A percentile compares a stretch with the other conserved stretches of the same genome.
These are phyloP conservation scores for Colletotrichum sidae DNA, from an alignment of 2,329 filamentous ascomycete genomes.

Conservation along the genomic window DNA sequence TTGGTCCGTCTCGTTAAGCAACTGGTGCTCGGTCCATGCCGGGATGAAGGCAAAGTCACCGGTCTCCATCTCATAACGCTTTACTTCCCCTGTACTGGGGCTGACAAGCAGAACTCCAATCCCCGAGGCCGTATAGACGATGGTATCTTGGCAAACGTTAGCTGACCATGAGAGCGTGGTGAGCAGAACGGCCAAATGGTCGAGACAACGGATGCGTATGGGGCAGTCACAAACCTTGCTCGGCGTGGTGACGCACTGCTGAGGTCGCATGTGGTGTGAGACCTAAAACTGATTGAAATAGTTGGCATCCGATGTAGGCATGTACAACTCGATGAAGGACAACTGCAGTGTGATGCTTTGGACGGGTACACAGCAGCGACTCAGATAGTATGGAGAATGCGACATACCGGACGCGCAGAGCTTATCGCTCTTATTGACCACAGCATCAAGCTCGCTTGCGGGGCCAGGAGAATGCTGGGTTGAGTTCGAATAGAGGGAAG, in stretches of 20 bases:
- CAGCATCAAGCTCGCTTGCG: slow-evolving; percentile 60
- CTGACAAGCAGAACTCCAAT: slow-evolving; percentile 70
- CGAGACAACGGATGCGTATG: too few relatives aligned
- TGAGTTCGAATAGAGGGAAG: slow-evolving; percentile 39
- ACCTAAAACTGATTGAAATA: slow-evolving; percentile 63
- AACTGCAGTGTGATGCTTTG: slow-evolving; percentile 4
- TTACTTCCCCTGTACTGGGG: slow-evolving; percentile 63
- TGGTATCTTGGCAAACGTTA: slow-evolving; percentile 64
- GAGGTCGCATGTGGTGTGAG: slow-evolving; percentile 72
- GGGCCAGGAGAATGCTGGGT: slow-evolving; percentile 51
- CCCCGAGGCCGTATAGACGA: slow-evolving; percentile 74
- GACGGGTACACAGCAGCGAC: slow-evolving; percentile 3
- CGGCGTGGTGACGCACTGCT: slow-evolving; percentile 76
- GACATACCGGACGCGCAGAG: slow-evolving; percentile 74
- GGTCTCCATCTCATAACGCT: slow-evolving; percentile 66
- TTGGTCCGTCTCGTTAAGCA: slow-evolving; percentile 71
- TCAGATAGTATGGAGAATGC: slow-evolving; percentile 19
- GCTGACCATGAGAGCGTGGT: slow-evolving; percentile 10
- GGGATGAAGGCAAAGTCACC: slow-evolving; percentile 80
- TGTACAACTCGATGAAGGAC: slow-evolving; percentile 19
- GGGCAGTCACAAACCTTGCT: slow-evolving; percentile 62
- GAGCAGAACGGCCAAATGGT: too few relatives aligned
- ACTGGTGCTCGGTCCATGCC: slow-evolving; percentile 77
- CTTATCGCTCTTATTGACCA: slow-evolving; percentile 72
- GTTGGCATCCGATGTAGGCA: slow-evolving; percentile 38